Evolutionary conservation across 768 basidiomycete species (phyloP).

Genomic region (Epithele typhae): DNA sequence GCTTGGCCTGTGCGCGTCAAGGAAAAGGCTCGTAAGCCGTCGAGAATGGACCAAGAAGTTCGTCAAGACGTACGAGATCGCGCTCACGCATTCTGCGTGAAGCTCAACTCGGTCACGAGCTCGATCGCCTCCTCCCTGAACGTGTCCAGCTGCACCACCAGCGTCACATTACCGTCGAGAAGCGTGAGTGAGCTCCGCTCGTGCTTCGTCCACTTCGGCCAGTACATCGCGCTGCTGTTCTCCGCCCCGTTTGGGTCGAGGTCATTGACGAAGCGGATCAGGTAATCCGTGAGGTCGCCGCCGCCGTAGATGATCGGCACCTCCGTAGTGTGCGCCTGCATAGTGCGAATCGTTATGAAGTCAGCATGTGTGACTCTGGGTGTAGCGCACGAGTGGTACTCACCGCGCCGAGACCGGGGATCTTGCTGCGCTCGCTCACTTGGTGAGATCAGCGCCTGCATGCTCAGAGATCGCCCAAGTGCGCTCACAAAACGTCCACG

Average conservation of each 20-base stretch:
- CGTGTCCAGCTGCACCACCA: conserved; percentile 16
- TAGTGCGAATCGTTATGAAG: too few species aligned
- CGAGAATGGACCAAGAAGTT: too few species aligned
- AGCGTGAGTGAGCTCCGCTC: conserved; percentile 17
- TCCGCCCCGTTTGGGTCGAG: conserved; percentile 20
- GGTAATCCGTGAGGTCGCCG: conserved; percentile 15
- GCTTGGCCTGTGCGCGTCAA: too few species aligned
- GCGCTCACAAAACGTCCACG: conserved; percentile 4
- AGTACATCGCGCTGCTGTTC: conserved; percentile 8
- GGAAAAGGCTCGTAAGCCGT: too few species aligned
- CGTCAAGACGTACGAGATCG: too few species aligned
- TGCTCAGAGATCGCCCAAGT: background rate
- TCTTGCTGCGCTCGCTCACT: conserved; percentile 2
- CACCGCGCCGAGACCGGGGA: conserved; percentile 2
- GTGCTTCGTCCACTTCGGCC: conserved; percentile 18
- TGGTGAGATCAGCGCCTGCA: too few species aligned
- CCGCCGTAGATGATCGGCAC: conserved; percentile 7
- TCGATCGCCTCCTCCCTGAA: conserved; percentile 17
- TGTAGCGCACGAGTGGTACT: too few species aligned
- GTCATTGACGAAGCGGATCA: conserved; percentile 23
- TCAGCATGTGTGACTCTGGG: too few species aligned
- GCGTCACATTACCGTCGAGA: conserved; percentile 17
- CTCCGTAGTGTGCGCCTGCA: conserved; percentile 12
- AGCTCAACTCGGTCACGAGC: background rate
- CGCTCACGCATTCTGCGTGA: too few species aligned